Percentiles rank a stretch among this genome's conserved stretches.
These are phyloP conservation scores for Verticillium nubilum DNA, from an alignment of 2,329 filamentous ascomycete species.

Conservation along the genomic window DNA sequence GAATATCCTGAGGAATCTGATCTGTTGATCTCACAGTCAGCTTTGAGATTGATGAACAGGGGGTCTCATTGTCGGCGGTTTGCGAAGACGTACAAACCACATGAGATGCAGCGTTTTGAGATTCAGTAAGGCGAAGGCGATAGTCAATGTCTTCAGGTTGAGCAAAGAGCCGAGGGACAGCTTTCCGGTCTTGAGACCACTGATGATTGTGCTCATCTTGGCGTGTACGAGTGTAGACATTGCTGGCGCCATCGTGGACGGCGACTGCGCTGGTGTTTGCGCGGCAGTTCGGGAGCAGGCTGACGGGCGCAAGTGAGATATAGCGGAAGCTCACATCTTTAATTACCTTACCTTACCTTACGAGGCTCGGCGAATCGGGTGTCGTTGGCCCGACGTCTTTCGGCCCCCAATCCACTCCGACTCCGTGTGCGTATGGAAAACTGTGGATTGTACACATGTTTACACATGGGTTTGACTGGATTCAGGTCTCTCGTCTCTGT, in stretches of 20 bases:
- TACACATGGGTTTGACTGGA: neutral
- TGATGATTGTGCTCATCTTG: neutral
- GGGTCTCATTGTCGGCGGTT: neutral
- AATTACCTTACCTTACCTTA: too few relatives aligned
- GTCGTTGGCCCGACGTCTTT: neutral
- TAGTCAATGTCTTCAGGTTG: neutral
- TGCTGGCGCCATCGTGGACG: neutral
- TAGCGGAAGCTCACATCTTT: neutral
- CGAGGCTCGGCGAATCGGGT: neutral
- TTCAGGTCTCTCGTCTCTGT: neutral
- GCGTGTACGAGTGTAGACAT: neutral
- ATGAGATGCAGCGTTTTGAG: slow-evolving; percentile 4
- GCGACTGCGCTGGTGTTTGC: neutral
- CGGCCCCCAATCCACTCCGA: neutral
- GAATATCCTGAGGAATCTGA: slow-evolving; percentile 28
- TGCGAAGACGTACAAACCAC: slow-evolving; percentile 1
- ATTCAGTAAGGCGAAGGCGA: slow-evolving; percentile 3
- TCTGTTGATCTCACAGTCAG: slow-evolving; percentile 11
- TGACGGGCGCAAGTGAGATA: neutral
- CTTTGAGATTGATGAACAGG: neutral
- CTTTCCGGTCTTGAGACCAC: neutral
- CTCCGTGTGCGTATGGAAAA: neutral
- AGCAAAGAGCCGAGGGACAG: neutral
- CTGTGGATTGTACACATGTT: neutral
- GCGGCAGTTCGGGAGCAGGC: too few relatives aligned